Evolutionary conservation across 495 filamentous ascomycete species (phyloP).

Genomic region (Tuber indicum): DNA sequence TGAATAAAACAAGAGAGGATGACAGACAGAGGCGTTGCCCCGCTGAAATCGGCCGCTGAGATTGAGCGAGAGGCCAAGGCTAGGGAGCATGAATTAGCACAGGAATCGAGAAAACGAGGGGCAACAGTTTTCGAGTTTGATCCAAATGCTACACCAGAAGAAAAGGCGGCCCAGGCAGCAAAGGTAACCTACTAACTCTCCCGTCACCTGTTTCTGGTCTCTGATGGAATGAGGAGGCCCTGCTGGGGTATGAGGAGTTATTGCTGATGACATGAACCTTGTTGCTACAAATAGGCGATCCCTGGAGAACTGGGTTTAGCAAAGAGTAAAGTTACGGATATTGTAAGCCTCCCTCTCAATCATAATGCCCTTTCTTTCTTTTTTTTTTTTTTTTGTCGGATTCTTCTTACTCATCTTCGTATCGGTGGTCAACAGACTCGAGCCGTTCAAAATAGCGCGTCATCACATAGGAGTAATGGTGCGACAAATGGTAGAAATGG

Average conservation of each 20-base stretch:
- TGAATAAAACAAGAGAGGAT: slow-evolving; percentile 22
- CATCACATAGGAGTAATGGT: background rate
- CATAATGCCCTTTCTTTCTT: background rate
- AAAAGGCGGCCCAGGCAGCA: slow-evolving; percentile 72
- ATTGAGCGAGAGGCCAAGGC: slow-evolving; percentile 49
- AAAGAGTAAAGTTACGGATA: slow-evolving; percentile 16
- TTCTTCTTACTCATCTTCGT: background rate
- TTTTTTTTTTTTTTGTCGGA: background rate
- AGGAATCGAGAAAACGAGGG: slow-evolving; percentile 70
- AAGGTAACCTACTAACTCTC: slow-evolving; percentile 54
- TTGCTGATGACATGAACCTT: background rate
- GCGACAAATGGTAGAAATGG: slow-evolving; percentile 28
- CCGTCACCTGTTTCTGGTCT: slow-evolving; percentile 3
- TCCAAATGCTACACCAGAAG: slow-evolving; percentile 72
- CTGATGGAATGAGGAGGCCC: background rate
- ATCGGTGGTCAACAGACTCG: background rate
- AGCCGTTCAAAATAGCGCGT: background rate
- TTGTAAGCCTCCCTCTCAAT: background rate
- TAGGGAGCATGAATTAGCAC: slow-evolving; percentile 62
- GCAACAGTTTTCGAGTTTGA: slow-evolving; percentile 76
- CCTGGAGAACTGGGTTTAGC: slow-evolving; percentile 28
- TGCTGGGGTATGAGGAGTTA: slow-evolving; percentile 9
- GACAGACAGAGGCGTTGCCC: slow-evolving; percentile 28
- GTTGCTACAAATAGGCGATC: slow-evolving; percentile 24
- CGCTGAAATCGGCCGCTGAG: slow-evolving; percentile 18